A percentile compares a stretch with the other conserved stretches of the same genome.
These are phyloP conservation scores for Mycogone perniciosa DNA, from an alignment of 2,329 filamentous ascomycete genomes.

Conservation along the genomic window DNA sequence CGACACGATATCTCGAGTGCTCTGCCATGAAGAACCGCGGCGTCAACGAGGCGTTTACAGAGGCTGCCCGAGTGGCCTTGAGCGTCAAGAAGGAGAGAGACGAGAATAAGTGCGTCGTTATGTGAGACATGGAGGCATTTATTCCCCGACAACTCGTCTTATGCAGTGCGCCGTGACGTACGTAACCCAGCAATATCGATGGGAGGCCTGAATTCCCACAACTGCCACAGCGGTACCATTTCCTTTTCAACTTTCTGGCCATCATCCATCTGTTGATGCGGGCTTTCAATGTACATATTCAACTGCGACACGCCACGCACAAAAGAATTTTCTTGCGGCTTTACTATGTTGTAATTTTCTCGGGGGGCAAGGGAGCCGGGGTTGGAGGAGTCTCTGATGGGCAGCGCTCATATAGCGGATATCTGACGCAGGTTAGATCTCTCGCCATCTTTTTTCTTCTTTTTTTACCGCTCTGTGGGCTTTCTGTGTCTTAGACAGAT, in stretches of 20 bases:
- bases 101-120: constrained; percentile 53
- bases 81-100: constrained; percentile 61
- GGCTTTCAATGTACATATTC: constrained; percentile 14
- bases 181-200: too few species aligned
- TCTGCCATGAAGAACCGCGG: constrained; percentile 97
- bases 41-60: constrained; percentile 97
- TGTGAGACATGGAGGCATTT: constrained; percentile 38
- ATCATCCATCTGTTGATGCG: constrained; percentile 11
- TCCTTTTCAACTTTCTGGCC: constrained; percentile 7
- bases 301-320: constrained; percentile 5
- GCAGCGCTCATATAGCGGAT: constrained; percentile 7
- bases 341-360: constrained; percentile 12
- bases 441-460: background rate
- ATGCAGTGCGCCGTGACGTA: too few species aligned
- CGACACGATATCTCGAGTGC: constrained; percentile 93
- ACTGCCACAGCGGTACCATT: background rate
- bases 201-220: too few species aligned
- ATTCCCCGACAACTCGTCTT: background rate
- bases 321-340: constrained; percentile 5
- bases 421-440: constrained; percentile 5
- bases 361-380: constrained; percentile 8
- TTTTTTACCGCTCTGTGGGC: constrained; percentile 4
- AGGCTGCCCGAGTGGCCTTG: constrained; percentile 89
- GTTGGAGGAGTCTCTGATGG: constrained; percentile 5
- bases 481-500: constrained; percentile 11